Base-by-base conservation (phyloP, 2,329 filamentous ascomycete genomes). In the Aureobasidium sp. region DNA sequence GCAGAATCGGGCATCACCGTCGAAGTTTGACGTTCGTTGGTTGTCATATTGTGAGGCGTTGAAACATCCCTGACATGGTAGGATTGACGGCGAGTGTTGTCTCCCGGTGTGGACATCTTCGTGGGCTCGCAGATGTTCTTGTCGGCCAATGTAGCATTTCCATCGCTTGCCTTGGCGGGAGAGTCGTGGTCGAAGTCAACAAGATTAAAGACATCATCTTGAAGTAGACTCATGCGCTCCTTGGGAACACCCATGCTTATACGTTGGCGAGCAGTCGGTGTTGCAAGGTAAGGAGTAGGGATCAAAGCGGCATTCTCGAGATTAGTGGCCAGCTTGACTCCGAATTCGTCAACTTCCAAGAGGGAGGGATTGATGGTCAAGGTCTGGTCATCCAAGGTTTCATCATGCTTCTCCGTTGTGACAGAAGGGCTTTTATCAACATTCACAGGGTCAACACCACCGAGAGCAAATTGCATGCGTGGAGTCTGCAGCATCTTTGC, bases 1-100 rank as follows among this genome's bases (percentile, higher is more conserved):
- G 65, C 65, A 25, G 59, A 53, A 14, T 45, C 25, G 12, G 10
- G 4, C 3, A 55, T 44, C 7, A 52, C 39, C 14, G 21, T 3
- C 6, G 25, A 32, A 3, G 25, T 34, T 32, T 17, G 21, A 11
- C 35, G 34, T 17, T n/a, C 37, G n/a, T 17, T 10, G 4, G 7
- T 16, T 6, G 21, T 22, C 29, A 42, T 17, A 3, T 25, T 25
- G 21, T 10, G 22, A 16, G 22, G 34, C 11, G 24, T 49, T 12
- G 24, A 29, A 11, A 19, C 34, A 21, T 6, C 21, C 21, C 22
- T 21, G 4, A 22, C 6, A 2, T 21, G 22, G 24, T 11, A 24
- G 12, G 47, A 40, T 17, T 40, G 48, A 17, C 37, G 38, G n/a
- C 38, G 37, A 21, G 29, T 2, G 14, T 16, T 35, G 16, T 32